A percentile compares a stretch with the other conserved stretches of the same genome.
Conservation (phyloP, 1,284 basidiomycete species). For the Apiotrichum brassicae region DNA sequence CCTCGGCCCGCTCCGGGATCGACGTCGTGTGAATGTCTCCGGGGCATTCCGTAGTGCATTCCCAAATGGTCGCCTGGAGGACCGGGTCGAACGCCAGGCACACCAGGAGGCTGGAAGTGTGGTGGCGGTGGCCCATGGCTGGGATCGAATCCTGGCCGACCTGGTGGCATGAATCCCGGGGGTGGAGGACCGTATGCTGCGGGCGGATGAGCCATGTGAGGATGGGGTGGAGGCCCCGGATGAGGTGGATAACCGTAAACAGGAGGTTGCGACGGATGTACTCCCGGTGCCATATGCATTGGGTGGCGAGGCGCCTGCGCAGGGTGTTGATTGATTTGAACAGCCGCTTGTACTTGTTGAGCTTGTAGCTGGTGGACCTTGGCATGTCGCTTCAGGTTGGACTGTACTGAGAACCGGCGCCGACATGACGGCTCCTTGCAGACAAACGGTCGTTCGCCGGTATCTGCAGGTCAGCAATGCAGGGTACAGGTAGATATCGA, state of each 20-base stretch:
- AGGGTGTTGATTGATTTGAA: slow-evolving; percentile 3
- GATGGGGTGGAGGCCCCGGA: slow-evolving; percentile 7
- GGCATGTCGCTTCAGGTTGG: slow-evolving; percentile 44
- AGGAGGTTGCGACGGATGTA: background rate
- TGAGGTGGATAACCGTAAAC: slow-evolving; percentile 6
- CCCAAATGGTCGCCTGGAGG: slow-evolving; percentile 1
- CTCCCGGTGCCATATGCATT: slow-evolving; percentile 2
- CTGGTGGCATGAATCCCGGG: slow-evolving; percentile 4
- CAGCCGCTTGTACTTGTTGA: slow-evolving; percentile 11
- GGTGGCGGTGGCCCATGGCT: slow-evolving; percentile 2
- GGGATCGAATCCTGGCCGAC: slow-evolving; percentile 4
- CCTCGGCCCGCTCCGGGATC: background rate
- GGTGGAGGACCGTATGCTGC: slow-evolving; percentile 7
- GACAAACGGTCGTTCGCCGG: slow-evolving; percentile 42
- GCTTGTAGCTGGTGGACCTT: slow-evolving; percentile 36
- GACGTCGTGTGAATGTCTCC: slow-evolving; percentile 8
- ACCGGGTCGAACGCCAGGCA: background rate
- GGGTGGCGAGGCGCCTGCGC: background rate
- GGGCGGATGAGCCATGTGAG: slow-evolving; percentile 8
- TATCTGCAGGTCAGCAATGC: slow-evolving; percentile 27
- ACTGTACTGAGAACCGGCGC: slow-evolving; percentile 43
- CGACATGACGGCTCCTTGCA: slow-evolving; percentile 39
- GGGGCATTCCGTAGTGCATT: slow-evolving; percentile 1
- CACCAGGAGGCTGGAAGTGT: slow-evolving; percentile 3
- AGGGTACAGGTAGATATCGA: too few relatives aligned